Percentiles rank a stretch among this genome's conserved stretches.
Evolutionary conservation across 768 basidiomycete species (phyloP).

Genomic region (Suillus discolor): DNA sequence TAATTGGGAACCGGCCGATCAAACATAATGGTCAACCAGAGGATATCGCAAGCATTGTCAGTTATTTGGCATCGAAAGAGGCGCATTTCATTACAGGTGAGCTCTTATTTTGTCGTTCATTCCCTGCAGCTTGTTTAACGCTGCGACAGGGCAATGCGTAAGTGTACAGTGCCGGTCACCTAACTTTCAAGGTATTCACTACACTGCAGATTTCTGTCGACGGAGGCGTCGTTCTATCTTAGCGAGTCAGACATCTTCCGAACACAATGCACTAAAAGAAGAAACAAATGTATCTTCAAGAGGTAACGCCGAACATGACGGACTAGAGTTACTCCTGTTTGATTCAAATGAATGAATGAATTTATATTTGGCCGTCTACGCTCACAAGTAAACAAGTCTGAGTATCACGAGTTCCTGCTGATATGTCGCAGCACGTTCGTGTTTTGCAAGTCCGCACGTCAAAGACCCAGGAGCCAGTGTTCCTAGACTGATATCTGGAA

Average conservation of each 20-base stretch:
- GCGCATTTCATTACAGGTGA: slow-evolving; percentile 30
- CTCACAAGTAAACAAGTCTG: too few relatives aligned
- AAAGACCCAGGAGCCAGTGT: background rate
- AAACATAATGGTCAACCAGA: slow-evolving; percentile 13
- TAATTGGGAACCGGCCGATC: slow-evolving; percentile 11
- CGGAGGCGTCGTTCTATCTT: slow-evolving; percentile 6
- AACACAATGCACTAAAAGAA: background rate
- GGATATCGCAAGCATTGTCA: slow-evolving; percentile 29
- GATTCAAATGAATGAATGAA: too few relatives aligned
- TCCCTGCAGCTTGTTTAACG: background rate
- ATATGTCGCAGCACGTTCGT: background rate
- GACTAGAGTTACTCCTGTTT: background rate
- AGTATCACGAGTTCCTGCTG: background rate
- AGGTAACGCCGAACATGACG: background rate
- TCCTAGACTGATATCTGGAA: background rate
- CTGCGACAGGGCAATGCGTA: slow-evolving; percentile 17
- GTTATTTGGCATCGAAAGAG: slow-evolving; percentile 29
- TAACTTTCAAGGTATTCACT: background rate
- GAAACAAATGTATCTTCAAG: background rate
- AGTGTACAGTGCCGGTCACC: slow-evolving; percentile 4
- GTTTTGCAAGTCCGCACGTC: background rate
- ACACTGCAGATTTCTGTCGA: slow-evolving; percentile 3
- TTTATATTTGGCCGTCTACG: too few relatives aligned
- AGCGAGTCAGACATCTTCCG: background rate
- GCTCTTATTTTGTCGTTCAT: slow-evolving; percentile 4